Conservation (phyloP, 2,329 filamentous ascomycete genomes). For the Paracorniculantispora psalliotae region DNA sequence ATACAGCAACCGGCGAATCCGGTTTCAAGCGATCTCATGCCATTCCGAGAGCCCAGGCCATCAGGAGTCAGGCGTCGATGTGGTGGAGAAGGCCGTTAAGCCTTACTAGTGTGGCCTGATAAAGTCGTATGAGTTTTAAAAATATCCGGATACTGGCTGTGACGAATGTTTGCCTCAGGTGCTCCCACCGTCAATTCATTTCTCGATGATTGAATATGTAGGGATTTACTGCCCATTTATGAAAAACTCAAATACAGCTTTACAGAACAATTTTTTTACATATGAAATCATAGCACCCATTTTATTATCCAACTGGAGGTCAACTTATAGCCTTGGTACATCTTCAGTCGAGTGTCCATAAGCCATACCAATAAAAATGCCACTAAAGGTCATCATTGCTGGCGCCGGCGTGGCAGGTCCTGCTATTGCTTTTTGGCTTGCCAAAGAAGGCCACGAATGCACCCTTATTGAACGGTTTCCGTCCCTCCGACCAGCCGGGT, state of each 20-base stretch:
- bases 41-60: background rate
- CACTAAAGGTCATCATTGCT: conserved; percentile 11
- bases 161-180: background rate
- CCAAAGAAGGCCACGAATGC: conserved; percentile 5
- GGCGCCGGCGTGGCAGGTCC: conserved; percentile 12
- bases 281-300: too few species aligned
- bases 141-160: background rate
- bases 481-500: conserved; percentile 30
- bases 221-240: background rate
- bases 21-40: conserved; percentile 9
- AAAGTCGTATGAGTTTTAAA: conserved; percentile 8
- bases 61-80: background rate
- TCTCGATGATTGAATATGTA: background rate
- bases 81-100: background rate
- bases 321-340: too few species aligned
- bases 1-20: background rate
- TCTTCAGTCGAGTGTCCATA: too few species aligned
- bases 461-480: conserved; percentile 35
- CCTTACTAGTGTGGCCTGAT: conserved; percentile 1
- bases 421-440: conserved; percentile 11
- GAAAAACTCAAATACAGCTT: too few species aligned
- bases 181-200: background rate
- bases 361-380: too few species aligned
- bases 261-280: too few species aligned
- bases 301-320: too few species aligned